These are phyloP conservation scores for Grammothele lineata DNA, from an alignment of 768 basidiomycete genomes.

Conservation along the genomic window DNA sequence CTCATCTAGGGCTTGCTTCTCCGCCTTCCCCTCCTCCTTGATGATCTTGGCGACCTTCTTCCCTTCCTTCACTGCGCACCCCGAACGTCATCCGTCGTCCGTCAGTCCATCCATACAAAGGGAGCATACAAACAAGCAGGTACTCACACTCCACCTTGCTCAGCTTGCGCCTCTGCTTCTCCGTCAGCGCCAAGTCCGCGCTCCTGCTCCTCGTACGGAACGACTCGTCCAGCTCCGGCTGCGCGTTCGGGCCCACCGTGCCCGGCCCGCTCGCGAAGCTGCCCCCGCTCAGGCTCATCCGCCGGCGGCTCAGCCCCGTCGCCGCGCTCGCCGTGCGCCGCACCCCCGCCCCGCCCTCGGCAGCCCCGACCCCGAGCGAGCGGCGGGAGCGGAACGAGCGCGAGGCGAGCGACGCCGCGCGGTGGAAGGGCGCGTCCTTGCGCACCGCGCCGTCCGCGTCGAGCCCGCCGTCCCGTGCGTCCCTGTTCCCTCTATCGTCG, in stretches of 20 bases:
- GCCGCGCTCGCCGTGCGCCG: neutral
- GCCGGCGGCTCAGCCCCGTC: conserved; percentile 8
- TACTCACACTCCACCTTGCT: conserved; percentile 47
- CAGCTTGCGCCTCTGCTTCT: conserved; percentile 50
- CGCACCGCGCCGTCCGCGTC: too few species aligned
- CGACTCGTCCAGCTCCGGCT: conserved; percentile 37
- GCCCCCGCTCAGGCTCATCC: conserved; percentile 22
- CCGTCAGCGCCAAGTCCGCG: conserved; percentile 45
- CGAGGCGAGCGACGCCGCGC: conserved; percentile 15
- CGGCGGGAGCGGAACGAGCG: conserved; percentile 21
- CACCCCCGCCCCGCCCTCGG: conserved; percentile 14
- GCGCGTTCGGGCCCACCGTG: conserved; percentile 43
- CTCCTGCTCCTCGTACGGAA: conserved; percentile 36
- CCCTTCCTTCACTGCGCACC: conserved; percentile 50
- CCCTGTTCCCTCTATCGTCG: too few species aligned
- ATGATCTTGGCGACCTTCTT: conserved; percentile 66
- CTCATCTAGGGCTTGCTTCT: conserved; percentile 55
- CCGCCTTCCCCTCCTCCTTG: conserved; percentile 62
- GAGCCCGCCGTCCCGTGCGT: neutral
- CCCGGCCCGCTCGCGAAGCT: conserved; percentile 54
- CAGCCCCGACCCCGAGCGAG: neutral
- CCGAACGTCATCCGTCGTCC: too few species aligned
- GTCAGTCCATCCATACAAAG: too few species aligned
- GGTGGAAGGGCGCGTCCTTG: conserved; percentile 3
- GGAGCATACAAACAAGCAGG: too few species aligned